A percentile compares a stretch with the other conserved stretches of the same genome.
These are phyloP conservation scores for Carnegiea gigantea DNA, from an alignment of 179 eudicot genomes.

Conservation along the genomic window DNA sequence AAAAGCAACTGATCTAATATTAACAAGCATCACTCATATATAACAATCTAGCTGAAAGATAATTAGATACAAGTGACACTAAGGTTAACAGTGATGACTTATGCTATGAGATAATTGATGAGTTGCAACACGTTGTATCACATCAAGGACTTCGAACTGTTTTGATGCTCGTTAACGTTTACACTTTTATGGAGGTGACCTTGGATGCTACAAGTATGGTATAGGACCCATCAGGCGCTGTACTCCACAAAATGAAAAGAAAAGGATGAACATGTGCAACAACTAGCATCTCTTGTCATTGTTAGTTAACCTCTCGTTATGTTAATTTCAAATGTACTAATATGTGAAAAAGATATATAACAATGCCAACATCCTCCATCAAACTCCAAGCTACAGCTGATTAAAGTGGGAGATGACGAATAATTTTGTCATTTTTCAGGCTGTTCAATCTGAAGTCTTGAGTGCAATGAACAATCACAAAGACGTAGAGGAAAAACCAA, in stretches of 20 bases:
- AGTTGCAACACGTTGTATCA: too few species aligned
- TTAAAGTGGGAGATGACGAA: neutral
- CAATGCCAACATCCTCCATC: neutral
- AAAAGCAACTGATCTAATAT: neutral
- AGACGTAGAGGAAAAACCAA: constrained; percentile 24
- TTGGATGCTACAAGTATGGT: neutral
- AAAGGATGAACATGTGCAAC: neutral
- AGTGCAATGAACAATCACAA: constrained; percentile 3
- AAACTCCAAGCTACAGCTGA: neutral
- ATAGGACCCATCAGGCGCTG: neutral
- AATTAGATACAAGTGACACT: neutral
- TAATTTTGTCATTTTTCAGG: neutral
- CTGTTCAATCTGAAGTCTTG: neutral
- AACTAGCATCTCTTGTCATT: neutral
- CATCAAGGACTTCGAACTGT: neutral
- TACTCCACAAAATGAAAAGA: neutral
- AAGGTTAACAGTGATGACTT: neutral
- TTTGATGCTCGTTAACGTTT: neutral
- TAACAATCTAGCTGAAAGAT: neutral
- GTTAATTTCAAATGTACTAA: neutral
- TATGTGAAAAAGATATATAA: neutral
- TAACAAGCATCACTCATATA: neutral
- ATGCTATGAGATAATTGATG: too few species aligned
- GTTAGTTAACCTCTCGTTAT: neutral
- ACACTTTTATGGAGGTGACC: neutral